These are phyloP conservation scores for Guyanaporus albipodus DNA, from an alignment of 768 basidiomycete genomes.

Conservation along the genomic window DNA sequence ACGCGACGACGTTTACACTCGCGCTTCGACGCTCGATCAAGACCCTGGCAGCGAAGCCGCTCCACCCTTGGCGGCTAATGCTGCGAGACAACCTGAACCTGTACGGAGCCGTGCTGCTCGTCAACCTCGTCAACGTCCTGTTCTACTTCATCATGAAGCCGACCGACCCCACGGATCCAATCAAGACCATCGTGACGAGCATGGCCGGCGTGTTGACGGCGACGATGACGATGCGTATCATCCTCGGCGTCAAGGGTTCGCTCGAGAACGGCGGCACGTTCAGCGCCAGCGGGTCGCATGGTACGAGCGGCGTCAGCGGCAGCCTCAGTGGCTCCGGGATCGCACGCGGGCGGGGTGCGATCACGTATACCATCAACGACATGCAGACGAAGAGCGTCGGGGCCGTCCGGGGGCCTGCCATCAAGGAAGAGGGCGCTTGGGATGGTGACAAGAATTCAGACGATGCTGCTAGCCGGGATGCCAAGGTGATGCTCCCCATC, in stretches of 20 bases:
- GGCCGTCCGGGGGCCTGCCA: slow-evolving; percentile 38
- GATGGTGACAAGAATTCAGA: slow-evolving; percentile 41
- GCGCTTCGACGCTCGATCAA: slow-evolving; percentile 22
- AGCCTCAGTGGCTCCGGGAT: slow-evolving; percentile 28
- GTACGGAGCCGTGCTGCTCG: slow-evolving; percentile 74
- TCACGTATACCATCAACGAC: slow-evolving; percentile 42
- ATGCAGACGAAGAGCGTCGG: slow-evolving; percentile 52
- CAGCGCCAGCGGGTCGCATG: slow-evolving; percentile 45
- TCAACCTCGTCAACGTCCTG: slow-evolving; percentile 79
- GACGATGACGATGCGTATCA: slow-evolving; percentile 84
- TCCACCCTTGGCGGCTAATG: slow-evolving; percentile 81
- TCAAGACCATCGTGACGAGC: slow-evolving; percentile 79
- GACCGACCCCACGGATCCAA: slow-evolving; percentile 54
- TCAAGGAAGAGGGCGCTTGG: slow-evolving; percentile 39
- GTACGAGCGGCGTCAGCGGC: slow-evolving; percentile 47
- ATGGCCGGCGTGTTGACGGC: slow-evolving; percentile 87
- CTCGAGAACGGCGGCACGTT: slow-evolving; percentile 72
- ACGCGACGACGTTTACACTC: slow-evolving; percentile 30
- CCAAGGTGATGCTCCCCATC: slow-evolving; percentile 36
- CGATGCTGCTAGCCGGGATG: slow-evolving; percentile 32
- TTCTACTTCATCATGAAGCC: slow-evolving; percentile 86
- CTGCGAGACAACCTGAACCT: slow-evolving; percentile 86
- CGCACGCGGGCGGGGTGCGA: slow-evolving; percentile 25
- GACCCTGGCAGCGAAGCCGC: slow-evolving; percentile 39
- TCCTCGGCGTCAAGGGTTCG: slow-evolving; percentile 75